Evolutionary conservation across 352 stramenopile genomes (phyloP).

Genomic region (Pythium sp.): DNA sequence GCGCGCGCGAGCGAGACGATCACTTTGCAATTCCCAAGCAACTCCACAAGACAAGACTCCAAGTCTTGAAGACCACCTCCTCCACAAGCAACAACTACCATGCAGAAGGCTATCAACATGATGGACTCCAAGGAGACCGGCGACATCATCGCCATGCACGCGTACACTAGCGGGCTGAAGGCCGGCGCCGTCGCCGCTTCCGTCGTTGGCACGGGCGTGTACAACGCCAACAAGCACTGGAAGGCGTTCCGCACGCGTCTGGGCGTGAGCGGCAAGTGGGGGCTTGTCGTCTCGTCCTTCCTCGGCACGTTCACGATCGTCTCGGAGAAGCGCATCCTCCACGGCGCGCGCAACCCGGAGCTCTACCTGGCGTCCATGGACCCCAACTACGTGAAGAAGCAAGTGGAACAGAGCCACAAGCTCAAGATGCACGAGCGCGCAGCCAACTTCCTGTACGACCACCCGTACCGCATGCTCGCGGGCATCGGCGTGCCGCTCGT

Average conservation of each 20-base stretch:
- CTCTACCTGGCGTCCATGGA: constrained; percentile 62
- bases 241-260: constrained; percentile 67
- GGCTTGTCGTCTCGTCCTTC: constrained; percentile 56
- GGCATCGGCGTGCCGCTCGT: constrained; percentile 62
- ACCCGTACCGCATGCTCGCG: constrained; percentile 67
- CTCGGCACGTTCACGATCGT: constrained; percentile 65
- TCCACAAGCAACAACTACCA: too few species aligned
- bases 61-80: too few species aligned
- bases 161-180: constrained; percentile 58
- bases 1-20: too few species aligned
- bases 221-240: constrained; percentile 56
- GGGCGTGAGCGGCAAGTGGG: constrained; percentile 69
- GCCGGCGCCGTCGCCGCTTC: constrained; percentile 32
- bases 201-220: constrained; percentile 28
- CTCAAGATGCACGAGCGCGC: constrained; percentile 58
- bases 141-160: constrained; percentile 72
- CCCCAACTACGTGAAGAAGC: constrained; percentile 38
- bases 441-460: constrained; percentile 80
- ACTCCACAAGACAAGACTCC: too few species aligned
- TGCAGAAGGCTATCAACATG: too few species aligned
- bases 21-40: too few species aligned
- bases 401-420: constrained; percentile 27
- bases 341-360: constrained; percentile 66
- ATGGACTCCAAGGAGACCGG: constrained; percentile 5
- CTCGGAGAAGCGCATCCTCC: constrained; percentile 57